phyloP scores from a whole-genome alignment of 495 filamentous ascomycete genomes.

The Penicillium bovifimosum region DNA sequence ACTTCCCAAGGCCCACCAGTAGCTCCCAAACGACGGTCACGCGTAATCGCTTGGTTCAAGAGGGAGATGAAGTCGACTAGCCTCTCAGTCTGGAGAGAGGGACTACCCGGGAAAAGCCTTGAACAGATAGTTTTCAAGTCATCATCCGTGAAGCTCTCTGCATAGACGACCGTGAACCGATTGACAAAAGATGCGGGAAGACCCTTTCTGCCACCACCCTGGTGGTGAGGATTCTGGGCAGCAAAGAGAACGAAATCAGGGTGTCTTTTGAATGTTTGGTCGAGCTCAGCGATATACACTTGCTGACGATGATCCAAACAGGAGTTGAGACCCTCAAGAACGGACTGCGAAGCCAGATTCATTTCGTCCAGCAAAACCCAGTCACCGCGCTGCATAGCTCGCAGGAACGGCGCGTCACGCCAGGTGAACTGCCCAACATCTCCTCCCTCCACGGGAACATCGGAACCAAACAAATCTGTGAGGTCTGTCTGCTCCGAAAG shows the following conservation, averaged over 20 bases:
- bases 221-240: constrained; percentile 95
- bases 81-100: constrained; percentile 48
- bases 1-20: constrained; percentile 94
- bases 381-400: constrained; percentile 90
- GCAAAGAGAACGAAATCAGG: constrained; percentile 89
- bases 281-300: constrained; percentile 90
- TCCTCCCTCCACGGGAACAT: constrained; percentile 88
- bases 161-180: constrained; percentile 95
- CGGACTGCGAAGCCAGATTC: constrained; percentile 96
- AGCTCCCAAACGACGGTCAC: constrained; percentile 62
- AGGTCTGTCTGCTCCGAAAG: constrained; percentile 96
- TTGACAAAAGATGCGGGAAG: constrained; percentile 95
- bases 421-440: constrained; percentile 84
- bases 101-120: constrained; percentile 63
- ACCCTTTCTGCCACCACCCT: constrained; percentile 93
- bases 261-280: constrained; percentile 86
- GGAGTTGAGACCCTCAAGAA: constrained; percentile 94
- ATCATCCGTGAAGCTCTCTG: constrained; percentile 74
- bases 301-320: constrained; percentile 96
- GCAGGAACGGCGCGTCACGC: constrained; percentile 91
- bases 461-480: constrained; percentile 95
- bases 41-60: constrained; percentile 64
- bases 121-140: constrained; percentile 79
- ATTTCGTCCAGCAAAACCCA: constrained; percentile 99
- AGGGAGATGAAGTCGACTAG: constrained; percentile 76